Evolutionary conservation across 2,329 filamentous ascomycete species (phyloP), one percentile per base, ranked within the genome.

Genomic region (Rutstroemia sp.): DNA sequence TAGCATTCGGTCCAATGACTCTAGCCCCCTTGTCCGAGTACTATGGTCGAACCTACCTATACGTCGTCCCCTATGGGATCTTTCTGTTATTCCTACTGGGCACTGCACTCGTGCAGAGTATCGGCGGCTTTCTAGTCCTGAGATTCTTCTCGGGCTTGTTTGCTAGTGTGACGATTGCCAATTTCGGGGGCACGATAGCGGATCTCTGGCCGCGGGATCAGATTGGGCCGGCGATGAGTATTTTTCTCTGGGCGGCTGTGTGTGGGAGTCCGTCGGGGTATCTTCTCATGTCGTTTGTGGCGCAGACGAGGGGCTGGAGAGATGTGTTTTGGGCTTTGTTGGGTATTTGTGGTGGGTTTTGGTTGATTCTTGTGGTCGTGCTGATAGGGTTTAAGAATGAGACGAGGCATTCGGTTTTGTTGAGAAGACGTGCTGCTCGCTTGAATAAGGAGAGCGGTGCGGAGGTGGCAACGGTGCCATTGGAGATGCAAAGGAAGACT

Each of bases 61-160:
- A 76, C 53, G 67, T 75, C 10, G 62, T 65, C 36, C 72, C 75
- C 8, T 86, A 88, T 71, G 78, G 79, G 0, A 65, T 73, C 0
- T 76, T 74, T 56, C 61, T 78, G 2, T 59, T 73, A 1, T 70
- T 77, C 6, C 65, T 78, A 3, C 64, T 76, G 3, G 73, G 67
- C 0, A 74, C 75, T 3, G 74, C 74, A 0, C 64, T 74, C n/a
- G 71, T 73, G 2, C 63, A 73, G 6, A 72, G 62, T 39, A 63
- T 78, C 14, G 70, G 63, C 3, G 70, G 68, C 0, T 77, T 79
- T 53, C 63, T 78, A 7, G 61, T 72, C 0, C 58, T 78, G 3
- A 65, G 76, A 2, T 62, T 77, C 14, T 61, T 77, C 6, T 74
- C 74, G 9, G 76, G 76, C 25, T 70, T 73, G 50, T 76, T 75